Conservation (phyloP, 495 filamentous ascomycete genomes). For the Hypomontagnella submonticulosa region DNA sequence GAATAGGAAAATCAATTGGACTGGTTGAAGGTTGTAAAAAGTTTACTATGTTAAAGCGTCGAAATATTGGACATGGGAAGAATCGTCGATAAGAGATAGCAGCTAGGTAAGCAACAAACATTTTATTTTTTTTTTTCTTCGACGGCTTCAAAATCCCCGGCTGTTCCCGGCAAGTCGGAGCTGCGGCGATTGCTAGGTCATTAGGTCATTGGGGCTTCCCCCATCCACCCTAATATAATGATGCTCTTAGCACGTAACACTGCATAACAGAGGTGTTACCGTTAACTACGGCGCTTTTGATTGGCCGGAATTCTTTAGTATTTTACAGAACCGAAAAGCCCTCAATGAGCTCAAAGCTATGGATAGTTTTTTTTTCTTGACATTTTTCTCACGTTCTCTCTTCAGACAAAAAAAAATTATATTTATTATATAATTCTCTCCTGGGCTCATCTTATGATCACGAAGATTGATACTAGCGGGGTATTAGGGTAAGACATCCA, state of each 20-base stretch:
- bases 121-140: conserved; percentile 34
- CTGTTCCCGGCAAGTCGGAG: conserved; percentile 49
- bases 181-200: conserved; percentile 41
- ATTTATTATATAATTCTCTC: no score
- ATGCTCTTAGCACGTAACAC: conserved; percentile 43
- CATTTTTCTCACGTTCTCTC: neutral
- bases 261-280: conserved; percentile 24
- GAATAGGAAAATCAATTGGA: conserved; percentile 51
- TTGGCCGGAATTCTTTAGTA: conserved; percentile 28
- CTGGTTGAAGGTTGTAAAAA: conserved; percentile 8
- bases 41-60: conserved; percentile 42
- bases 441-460: no score
- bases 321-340: conserved; percentile 29
- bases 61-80: conserved; percentile 31
- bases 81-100: conserved; percentile 30
- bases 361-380: no score
- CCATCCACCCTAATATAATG: conserved; percentile 41
- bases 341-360: conserved; percentile 20
- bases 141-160: conserved; percentile 40
- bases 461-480: no score
- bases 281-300: conserved; percentile 13
- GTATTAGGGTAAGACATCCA: no score
- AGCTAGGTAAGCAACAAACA: conserved; percentile 23
- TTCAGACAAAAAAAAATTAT: no score
- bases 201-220: conserved; percentile 26